phyloP scores from a whole-genome alignment of 2,329 filamentous ascomycete genomes.

The Hirsutella thompsonii region DNA sequence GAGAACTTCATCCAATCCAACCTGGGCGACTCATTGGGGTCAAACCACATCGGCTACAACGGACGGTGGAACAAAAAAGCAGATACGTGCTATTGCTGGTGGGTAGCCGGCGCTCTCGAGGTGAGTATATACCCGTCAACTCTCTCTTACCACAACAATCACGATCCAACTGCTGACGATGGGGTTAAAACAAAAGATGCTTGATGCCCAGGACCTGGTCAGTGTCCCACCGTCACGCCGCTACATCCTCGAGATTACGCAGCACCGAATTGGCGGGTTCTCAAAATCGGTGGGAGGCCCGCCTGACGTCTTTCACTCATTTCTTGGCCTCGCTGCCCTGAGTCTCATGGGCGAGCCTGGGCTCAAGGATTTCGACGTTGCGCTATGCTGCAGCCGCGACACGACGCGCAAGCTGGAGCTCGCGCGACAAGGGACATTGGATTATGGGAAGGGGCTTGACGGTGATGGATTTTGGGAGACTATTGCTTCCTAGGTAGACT shows the following conservation, averaged over 20 bases:
- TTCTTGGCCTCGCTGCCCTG: conserved; percentile 72
- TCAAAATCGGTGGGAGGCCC: conserved; percentile 56
- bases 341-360: conserved; percentile 58
- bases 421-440: conserved; percentile 27
- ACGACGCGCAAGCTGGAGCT: conserved; percentile 35
- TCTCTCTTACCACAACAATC: not conserved
- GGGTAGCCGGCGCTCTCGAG: conserved; percentile 57
- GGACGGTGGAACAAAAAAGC: conserved; percentile 82
- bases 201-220: conserved; percentile 45
- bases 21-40: conserved; percentile 20
- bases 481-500: not conserved
- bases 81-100: conserved; percentile 95
- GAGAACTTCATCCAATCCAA: conserved; percentile 22
- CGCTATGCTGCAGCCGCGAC: conserved; percentile 60
- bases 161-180: not conserved
- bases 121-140: conserved; percentile 11
- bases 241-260: conserved; percentile 75
- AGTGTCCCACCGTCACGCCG: conserved; percentile 48
- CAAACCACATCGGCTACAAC: conserved; percentile 62
- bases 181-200: conserved; percentile 28
- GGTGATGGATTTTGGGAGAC: conserved; percentile 15
- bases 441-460: conserved; percentile 7
- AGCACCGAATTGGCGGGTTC: conserved; percentile 76
- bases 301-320: conserved; percentile 79
- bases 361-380: conserved; percentile 59